Evolutionary conservation across 2,329 filamentous ascomycete genomes (phyloP), one percentile per base, ranked within the genome.

Genomic region (Aspergillus vadensis): DNA sequence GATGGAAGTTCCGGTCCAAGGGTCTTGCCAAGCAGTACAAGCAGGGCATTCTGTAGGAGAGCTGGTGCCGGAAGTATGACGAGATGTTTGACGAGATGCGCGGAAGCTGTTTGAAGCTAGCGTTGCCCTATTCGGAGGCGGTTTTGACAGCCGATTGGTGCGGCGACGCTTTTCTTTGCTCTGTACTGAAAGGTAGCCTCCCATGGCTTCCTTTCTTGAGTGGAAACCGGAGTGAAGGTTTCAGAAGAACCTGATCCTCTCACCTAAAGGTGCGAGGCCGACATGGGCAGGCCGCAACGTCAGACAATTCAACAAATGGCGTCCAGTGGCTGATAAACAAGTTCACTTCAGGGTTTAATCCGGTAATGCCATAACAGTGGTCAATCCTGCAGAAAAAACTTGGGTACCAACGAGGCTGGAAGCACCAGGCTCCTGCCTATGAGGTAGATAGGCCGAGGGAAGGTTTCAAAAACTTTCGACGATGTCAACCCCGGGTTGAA

Each of bases 71-170:
- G 57, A 51, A 17, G 60, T 44, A 43, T 63, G 59, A 38, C 54
- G 58, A n/a, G 68, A 59, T 19, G 63, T 44, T 47, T 63, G 59
- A 38, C 54, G 58, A n/a, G 68, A 59, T 19, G 63, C 55, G 51
- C 57, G 65, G 21, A 64, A 53, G 27, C 54, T 62, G 17, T 55
- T 41, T 23, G 60, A 53, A 52, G 48, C 59, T 19, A 67, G 48
- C 10, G 54, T 59, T 25, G 67, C 60, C 47, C 65, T 66, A 48
- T 69, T 74, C 12, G 70, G 70, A n/a, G 70, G 66, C 30, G 75
- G 72, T 50, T 77, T 78, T 41, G 75, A 76, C 38, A 77, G 65
- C 57, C 74, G 74, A 54, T 76, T 77, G 27, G 70, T 69, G 56
- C 67, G 71, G 59, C 70, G 70, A 47, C 68, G 69, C 56, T 75